phyloP scores from a whole-genome alignment of 2,329 filamentous ascomycete genomes.

The Teratosphaeria pseudoeucalypti region DNA sequence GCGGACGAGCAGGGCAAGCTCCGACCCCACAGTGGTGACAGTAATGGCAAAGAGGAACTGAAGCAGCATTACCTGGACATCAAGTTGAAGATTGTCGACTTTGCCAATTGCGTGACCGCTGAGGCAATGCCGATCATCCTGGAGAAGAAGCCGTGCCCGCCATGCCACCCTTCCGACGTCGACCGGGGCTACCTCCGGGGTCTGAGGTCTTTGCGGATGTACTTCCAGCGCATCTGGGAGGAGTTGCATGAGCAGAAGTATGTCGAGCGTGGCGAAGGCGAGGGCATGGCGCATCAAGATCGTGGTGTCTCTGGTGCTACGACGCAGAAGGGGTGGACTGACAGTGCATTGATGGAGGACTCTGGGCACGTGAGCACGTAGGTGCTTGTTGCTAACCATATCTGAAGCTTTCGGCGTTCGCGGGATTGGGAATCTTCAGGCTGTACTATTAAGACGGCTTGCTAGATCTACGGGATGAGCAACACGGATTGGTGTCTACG shows the following conservation, averaged over 20 bases:
- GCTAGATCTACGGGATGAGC: not conserved
- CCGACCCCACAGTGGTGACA: slow-evolving; percentile 5
- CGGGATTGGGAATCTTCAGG: not conserved
- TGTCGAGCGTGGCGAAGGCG: slow-evolving; percentile 24
- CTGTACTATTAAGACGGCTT: not conserved
- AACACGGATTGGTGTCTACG: not conserved
- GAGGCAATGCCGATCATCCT: slow-evolving; percentile 53
- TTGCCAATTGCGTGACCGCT: slow-evolving; percentile 91
- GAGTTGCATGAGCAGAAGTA: slow-evolving; percentile 45
- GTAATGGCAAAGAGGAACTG: not conserved
- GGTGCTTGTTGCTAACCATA: not conserved
- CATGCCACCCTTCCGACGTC: slow-evolving; percentile 66
- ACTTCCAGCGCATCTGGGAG: slow-evolving; percentile 77
- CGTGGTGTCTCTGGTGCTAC: slow-evolving; percentile 15
- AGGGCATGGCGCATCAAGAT: slow-evolving; percentile 25
- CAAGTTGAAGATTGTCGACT: slow-evolving; percentile 95
- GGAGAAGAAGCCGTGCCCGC: slow-evolving; percentile 53
- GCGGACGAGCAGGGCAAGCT: slow-evolving; percentile 39
- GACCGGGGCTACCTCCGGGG: slow-evolving; percentile 86
- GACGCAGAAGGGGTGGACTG: slow-evolving; percentile 16
- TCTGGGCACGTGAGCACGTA: slow-evolving; percentile 17
- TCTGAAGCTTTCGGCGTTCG: not conserved
- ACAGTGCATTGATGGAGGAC: slow-evolving; percentile 15
- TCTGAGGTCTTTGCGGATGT: slow-evolving; percentile 64
- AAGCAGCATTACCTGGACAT: slow-evolving; percentile 37